A percentile compares a stretch with the other conserved stretches of the same genome.
Evolutionary conservation across 768 basidiomycete genomes (phyloP).

Genomic region (Dentipellis sp.): DNA sequence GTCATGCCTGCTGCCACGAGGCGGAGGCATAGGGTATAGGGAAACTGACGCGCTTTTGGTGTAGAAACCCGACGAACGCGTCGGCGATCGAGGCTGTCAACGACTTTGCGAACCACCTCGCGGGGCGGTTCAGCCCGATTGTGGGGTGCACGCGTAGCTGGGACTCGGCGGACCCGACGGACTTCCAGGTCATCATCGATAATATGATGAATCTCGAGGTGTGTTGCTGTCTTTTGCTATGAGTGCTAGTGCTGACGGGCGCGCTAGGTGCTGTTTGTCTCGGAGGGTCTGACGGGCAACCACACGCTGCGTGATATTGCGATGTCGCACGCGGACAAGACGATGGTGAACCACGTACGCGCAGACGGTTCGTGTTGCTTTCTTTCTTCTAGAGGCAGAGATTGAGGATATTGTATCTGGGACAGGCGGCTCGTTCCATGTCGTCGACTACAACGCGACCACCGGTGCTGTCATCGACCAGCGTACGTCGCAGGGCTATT

Average conservation of each 20-base stretch:
- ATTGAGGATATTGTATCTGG: not conserved
- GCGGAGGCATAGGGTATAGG: not conserved
- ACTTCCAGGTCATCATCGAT: slow-evolving; percentile 67
- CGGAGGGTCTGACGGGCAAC: slow-evolving; percentile 51
- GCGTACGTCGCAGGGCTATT: slow-evolving; percentile 53
- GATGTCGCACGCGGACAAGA: slow-evolving; percentile 54
- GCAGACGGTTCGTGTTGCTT: slow-evolving; percentile 37
- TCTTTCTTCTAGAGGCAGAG: not conserved
- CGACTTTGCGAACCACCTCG: slow-evolving; percentile 47
- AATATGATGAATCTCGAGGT: slow-evolving; percentile 74
- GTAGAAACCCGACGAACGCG: slow-evolving; percentile 47
- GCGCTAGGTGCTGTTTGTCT: slow-evolving; percentile 41
- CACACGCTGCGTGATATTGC: slow-evolving; percentile 51
- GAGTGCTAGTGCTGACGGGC: not conserved
- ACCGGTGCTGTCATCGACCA: slow-evolving; percentile 51
- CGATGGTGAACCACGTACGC: slow-evolving; percentile 58
- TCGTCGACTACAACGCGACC: slow-evolving; percentile 57
- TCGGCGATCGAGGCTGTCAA: slow-evolving; percentile 49
- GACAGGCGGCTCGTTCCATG: slow-evolving; percentile 33
- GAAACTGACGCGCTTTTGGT: not conserved
- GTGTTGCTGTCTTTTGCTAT: not conserved
- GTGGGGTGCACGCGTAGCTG: slow-evolving; percentile 69
- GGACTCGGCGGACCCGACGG: slow-evolving; percentile 48
- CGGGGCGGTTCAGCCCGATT: slow-evolving; percentile 43
- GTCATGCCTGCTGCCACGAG: not conserved